Base-by-base conservation (phyloP, 164 flowering plant genomes). In the Chimonanthus salicifolius region DNA sequence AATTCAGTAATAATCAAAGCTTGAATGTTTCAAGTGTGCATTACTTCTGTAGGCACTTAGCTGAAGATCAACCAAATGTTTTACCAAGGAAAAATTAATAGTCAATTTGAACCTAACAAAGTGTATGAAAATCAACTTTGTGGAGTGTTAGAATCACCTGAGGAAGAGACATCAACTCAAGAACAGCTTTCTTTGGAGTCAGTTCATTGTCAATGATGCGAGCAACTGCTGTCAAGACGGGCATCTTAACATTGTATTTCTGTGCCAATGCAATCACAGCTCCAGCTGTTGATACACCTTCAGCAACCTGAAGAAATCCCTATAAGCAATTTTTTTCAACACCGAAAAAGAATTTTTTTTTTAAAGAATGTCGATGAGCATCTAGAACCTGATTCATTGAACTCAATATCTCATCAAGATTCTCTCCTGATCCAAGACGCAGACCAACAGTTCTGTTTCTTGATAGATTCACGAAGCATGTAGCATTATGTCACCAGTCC, bases 401-500 rank as follows among this genome's bases (percentile, higher is more conserved):
- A 77, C 81, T 80, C 45, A 94, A 81, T 70, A 94, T 90, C 69
- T 91, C 92, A 63, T 91, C 94, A 18, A 92, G 97, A 79, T 80
- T 91, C 80, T 94, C 97, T 44, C 98, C 98, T n/a, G 90, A 90
- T 67, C 98, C 98, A 51, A 91, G 92, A 60, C 97, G 97, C 51
- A 92, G 88, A 64, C 98, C 98, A 76, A 94, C 92, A 15, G 92
- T 94, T 88, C 88, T 85, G 79, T 94, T 94, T 87, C 98, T 90
- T 73, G 97, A 94, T 46, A 94, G 94, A 80, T 82, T 88, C 63
- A 94, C 97, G 73, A 92, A 94, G 79, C 98, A 92, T 16, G 98
- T 92, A 50, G 98, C 98, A 94, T 94, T 44, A 94, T 89, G 87
- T 94, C 98, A 21, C 97, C 98, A 51, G 92, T 91, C 76, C 98